Evolutionary conservation across 768 basidiomycete species (phyloP), one percentile per base, ranked within the genome.

Genomic region (Calvatia gigantea): DNA sequence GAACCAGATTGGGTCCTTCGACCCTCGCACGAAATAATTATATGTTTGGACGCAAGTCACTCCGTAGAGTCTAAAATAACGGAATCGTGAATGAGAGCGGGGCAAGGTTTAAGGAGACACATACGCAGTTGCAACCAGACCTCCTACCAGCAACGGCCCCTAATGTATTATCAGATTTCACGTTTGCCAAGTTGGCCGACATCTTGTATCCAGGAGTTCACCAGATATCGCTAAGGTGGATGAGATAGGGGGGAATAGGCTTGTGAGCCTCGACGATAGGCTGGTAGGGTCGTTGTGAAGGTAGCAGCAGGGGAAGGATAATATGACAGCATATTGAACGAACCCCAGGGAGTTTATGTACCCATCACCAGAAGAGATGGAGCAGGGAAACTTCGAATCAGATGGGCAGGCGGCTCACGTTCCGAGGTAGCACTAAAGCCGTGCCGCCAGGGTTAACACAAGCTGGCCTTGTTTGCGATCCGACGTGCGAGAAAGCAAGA

Each of bases 121-220:
- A 54, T 61, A 84, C 84, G 77, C 76, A 64, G 80, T 74, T 12
- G 81, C 79, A 25, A 77, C 60, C 47, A 85, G 69, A 4, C 79
- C 78, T 4, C 83, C 83, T 3, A 84, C 54, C 21, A 85, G 69
- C 33, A 84, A 65, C 25, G 84, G n/a, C 75, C 6, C 84, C 85
- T 2, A 86, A 70, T 0, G 78, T 83, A 53, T 77, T 76, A 58
- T 78, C 75, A 35, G 80, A 74, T 27, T 64, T 67, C 31, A 59
- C 27, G 17, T 25, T 19, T 15, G n/a, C 43, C 19, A 46, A 12
- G 14, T 25, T 45, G 31, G 38, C 32, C 7, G 52, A 11, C 52
- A 54, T 54, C 41, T 42, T 53, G 42, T 19, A 32, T 4, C 41
- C 23, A 14, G 41, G n/a, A 33, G 42, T 23, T 42, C 17, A 11